Evolutionary conservation across 495 filamentous ascomycete species (phyloP), one percentile per base, ranked within the genome.

Genomic region (Sordaria brevicollis): DNA sequence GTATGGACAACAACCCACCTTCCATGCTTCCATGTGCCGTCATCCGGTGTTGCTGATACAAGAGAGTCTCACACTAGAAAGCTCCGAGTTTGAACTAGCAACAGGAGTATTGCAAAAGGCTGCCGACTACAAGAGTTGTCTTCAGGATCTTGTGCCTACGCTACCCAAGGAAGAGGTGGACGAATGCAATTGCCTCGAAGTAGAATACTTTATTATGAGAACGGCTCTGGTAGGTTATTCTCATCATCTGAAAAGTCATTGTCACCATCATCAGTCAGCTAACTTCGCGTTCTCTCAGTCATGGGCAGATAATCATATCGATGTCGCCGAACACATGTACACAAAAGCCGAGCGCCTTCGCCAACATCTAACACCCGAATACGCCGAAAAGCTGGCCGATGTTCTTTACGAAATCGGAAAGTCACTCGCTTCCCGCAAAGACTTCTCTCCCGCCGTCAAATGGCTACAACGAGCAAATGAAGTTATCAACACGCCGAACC

Each of bases 291-390:
- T 25, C 41, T n/a, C 71, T 31, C 66, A 96, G 91, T 86, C 90
- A 34, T 94, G 89, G 90, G 83, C 85, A 65, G 88, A 92, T 75
- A 83, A 85, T 54, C 85, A 90, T 35, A 80, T 89, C 34, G 90
- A 94, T 69, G 83, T 96, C 35, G 91, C 92, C 10, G 91, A 95
- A 67, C 87, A 91, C 76, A 85, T 94, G 81, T 93, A 90, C 78
- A 81, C 81, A 17, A 91, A 91, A 72, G 76, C 84, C 8, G 79
- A 83, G 33, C 70, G 75, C 9, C 76, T 82, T 10, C 76, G 76
- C 7, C 71, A 74, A 4, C 69, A 75, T 4, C 79, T 85, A 9
- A 85, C 89, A 67, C 79, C 85, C 15, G 71, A 77, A 17, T 81
- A 83, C 29, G 83, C 86, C 13, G 91, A 93, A 75, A 82, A 79